phyloP scores from a whole-genome alignment of 495 filamentous ascomycete species.

The Hyphodiscus hymeniophilus region DNA sequence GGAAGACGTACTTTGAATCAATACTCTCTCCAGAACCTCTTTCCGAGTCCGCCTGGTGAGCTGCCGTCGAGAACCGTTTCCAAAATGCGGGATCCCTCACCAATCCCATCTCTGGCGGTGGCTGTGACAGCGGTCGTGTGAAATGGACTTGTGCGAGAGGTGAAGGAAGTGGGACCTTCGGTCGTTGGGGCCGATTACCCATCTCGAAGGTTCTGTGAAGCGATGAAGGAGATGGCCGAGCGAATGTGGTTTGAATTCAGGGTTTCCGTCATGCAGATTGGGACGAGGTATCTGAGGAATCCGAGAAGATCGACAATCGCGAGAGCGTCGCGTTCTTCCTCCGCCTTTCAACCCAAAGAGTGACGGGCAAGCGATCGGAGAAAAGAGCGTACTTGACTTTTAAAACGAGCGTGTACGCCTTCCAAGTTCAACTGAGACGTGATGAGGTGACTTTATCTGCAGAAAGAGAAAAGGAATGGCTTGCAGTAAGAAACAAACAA shows the following conservation, averaged over 20 bases:
- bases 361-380: too few relatives aligned
- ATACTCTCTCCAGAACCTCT: constrained; percentile 5
- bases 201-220: background rate
- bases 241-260: background rate
- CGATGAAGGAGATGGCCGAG: background rate
- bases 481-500: too few relatives aligned
- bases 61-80: constrained; percentile 30
- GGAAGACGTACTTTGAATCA: constrained; percentile 11
- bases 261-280: background rate
- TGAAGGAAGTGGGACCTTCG: constrained; percentile 13
- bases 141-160: constrained; percentile 22
- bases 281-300: too few relatives aligned
- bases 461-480: too few relatives aligned
- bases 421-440: too few relatives aligned
- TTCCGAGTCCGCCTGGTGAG: constrained; percentile 25
- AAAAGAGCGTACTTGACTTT: too few relatives aligned
- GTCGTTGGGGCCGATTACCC: constrained; percentile 2
- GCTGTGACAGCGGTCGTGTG: constrained; percentile 13
- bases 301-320: too few relatives aligned
- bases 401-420: too few relatives aligned
- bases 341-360: too few relatives aligned
- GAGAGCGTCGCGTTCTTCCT: too few relatives aligned
- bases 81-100: constrained; percentile 55
- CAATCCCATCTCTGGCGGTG: constrained; percentile 29
- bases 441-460: too few relatives aligned